phyloP scores from a whole-genome alignment of 768 basidiomycete species.

The Leucocoprinus leucothites region DNA sequence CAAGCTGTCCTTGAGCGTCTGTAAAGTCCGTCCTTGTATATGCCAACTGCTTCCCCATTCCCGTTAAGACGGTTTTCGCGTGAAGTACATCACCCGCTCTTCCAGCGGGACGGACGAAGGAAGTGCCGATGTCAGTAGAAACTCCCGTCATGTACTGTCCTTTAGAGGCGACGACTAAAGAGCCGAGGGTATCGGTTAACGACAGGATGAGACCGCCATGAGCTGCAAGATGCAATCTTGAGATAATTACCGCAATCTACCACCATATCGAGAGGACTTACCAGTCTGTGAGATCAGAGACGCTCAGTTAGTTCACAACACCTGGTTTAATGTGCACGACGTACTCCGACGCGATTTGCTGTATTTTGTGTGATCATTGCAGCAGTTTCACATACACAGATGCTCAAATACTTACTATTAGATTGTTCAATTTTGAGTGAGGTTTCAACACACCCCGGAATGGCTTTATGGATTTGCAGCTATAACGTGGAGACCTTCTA shows the following conservation, averaged over 20 bases:
- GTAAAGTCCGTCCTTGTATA: conserved; percentile 82
- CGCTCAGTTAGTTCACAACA: conserved; percentile 8
- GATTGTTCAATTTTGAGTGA: conserved; percentile 72
- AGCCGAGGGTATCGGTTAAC: conserved; percentile 81
- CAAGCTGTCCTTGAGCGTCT: conserved; percentile 57
- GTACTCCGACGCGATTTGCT: conserved; percentile 85
- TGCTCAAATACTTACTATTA: conserved; percentile 50
- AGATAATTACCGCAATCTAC: background rate
- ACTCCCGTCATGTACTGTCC: conserved; percentile 89
- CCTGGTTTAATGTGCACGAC: conserved; percentile 17
- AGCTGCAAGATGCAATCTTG: conserved; percentile 27
- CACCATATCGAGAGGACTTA: conserved; percentile 11
- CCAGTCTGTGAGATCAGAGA: conserved; percentile 36
- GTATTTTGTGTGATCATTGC: conserved; percentile 7
- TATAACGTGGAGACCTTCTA: conserved; percentile 22
- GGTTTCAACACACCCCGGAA: conserved; percentile 69
- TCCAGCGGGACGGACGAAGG: conserved; percentile 79
- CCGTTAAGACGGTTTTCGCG: conserved; percentile 62
- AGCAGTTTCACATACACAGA: background rate
- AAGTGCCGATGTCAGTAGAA: conserved; percentile 77
- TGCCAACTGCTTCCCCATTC: conserved; percentile 76
- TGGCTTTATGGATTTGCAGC: conserved; percentile 63
- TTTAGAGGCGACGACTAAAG: conserved; percentile 76
- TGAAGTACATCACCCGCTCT: conserved; percentile 62
- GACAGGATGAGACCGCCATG: conserved; percentile 83